Base-by-base conservation (phyloP, 495 filamentous ascomycete species). In the Xylaria telfairii region DNA sequence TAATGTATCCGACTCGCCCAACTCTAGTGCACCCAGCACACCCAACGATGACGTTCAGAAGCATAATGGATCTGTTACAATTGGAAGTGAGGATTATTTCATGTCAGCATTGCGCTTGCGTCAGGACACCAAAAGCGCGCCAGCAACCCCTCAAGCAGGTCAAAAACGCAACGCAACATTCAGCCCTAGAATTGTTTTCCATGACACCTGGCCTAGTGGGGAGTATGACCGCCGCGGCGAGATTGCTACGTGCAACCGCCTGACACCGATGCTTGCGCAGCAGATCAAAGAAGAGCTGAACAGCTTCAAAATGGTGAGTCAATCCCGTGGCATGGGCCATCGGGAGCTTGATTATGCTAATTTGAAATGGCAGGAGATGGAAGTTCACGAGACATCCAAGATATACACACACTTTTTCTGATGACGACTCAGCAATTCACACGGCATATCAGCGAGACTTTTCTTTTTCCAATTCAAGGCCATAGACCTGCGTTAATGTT, bases 251-350 rank as follows among this genome's bases (percentile, higher is more conserved):
- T 99, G 96, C 88, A 99, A 99, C 79, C 92, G 95, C 68, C 83
- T 99, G 70, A 99, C 96, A 51, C 96, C 96, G 21, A 93, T 98
- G 87, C 89, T 99, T 72, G 96, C 96, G 42, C 96, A 99, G 79
- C 96, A 99, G 79, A 99, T 99, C 83, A 98, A 98, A 83, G 96
- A 99, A 82, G 96, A 99, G 82, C 86, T 99, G 74, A 99, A 99
- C 83, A 95, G 90, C 73, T 99, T 98, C 86, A 99, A 99, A 78
- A 98, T 99, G 96, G 96, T 97, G 80, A 70, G 91, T 84, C 34
- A 24, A 34, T 21, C 24, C 41, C 10, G 26, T 37, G 34, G 26
- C n/a, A 12, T 21, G 13, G 12, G 4, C 12, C 24, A 32, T 28
- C 8, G 39, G 56, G 10, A 26, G 41, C 68, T 39, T 10, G 51